Base-by-base conservation (phyloP, 1,284 basidiomycete genomes). In the Inonotus obliquus region DNA sequence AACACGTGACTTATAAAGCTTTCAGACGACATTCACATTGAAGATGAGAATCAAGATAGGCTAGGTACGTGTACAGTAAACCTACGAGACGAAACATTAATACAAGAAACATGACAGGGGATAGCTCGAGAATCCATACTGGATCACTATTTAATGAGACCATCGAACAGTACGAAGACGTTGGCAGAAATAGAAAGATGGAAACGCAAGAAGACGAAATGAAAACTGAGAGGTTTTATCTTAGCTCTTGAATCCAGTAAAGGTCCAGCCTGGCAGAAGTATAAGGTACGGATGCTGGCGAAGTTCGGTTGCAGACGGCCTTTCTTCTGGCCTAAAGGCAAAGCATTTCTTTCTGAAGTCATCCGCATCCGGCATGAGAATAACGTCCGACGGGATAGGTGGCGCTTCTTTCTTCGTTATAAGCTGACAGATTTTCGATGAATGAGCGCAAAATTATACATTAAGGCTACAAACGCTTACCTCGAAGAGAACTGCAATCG, bases 281-380 rank as follows among this genome's bases (percentile, higher is more conserved):
- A 78, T 77, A 62, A 98, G 85, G 78, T 97, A 99, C 29, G 84
- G 83, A 75, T 99, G 94, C 65, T 81, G 81, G 61, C 92, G 81
- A 63, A 98, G 81, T 68, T 94, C 90, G 44, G 85, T 77, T 13
- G 96, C 94, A 23, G 82, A 89, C 0, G 96, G 94, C 37, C 97
- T 86, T 64, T 90, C 82, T 53, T 89, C 86, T 3, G 96, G 94
- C 70, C 98, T 89, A 66, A 93, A 89, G 7, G 92, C 89, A 70
- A 99, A 95, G 74, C 97, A 98, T 71, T 87, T 86, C 67, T 82
- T 80, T 67, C 96, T 81, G 73, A 99, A 98, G 71, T 96, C 91
- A 64, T 91, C 82, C 9, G 92, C 95, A 59, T 87, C 79, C 11
- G 83, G 77, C 21, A 89, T 87, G 39, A 98, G 76, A 5, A 81